phyloP scores from a whole-genome alignment of 2,329 filamentous ascomycete species.

The Neopestalotiopsis rosae region DNA sequence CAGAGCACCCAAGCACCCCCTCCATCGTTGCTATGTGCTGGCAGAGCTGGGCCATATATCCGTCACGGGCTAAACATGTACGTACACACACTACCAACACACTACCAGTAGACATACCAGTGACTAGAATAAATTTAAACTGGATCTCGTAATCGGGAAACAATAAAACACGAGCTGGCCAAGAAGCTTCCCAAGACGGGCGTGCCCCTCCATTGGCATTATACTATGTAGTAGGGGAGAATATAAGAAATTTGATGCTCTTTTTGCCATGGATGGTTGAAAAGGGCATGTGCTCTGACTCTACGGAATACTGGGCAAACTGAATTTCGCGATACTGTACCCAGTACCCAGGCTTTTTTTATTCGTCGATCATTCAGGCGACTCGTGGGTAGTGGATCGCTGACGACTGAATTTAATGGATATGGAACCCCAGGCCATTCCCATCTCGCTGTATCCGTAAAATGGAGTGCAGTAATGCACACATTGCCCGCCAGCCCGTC shows the following conservation, averaged over 20 bases:
- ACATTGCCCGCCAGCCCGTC: not conserved
- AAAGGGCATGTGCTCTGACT: not conserved
- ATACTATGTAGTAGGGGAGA: not conserved
- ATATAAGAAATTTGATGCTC: not conserved
- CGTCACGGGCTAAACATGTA: not conserved
- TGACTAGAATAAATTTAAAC: not conserved
- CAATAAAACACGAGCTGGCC: not conserved
- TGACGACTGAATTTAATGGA: not conserved
- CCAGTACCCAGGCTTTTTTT: not conserved
- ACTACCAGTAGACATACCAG: not conserved
- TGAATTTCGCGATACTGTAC: not conserved
- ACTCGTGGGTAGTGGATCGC: conserved; percentile 9
- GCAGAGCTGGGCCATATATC: not conserved
- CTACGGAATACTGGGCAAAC: not conserved
- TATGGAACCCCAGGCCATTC: not conserved
- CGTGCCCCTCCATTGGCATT: not conserved
- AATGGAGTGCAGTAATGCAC: not conserved
- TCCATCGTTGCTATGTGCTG: not conserved
- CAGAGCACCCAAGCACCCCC: too few species aligned
- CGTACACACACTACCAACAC: not conserved
- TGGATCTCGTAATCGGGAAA: not conserved
- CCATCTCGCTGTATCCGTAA: not conserved
- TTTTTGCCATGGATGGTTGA: not conserved
- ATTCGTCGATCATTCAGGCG: conserved; percentile 14
- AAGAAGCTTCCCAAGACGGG: not conserved